Percentiles rank a stretch among this genome's conserved stretches.
Conservation (phyloP, 2,329 filamentous ascomycete species). For the Graphiopsis chlorocephala region DNA sequence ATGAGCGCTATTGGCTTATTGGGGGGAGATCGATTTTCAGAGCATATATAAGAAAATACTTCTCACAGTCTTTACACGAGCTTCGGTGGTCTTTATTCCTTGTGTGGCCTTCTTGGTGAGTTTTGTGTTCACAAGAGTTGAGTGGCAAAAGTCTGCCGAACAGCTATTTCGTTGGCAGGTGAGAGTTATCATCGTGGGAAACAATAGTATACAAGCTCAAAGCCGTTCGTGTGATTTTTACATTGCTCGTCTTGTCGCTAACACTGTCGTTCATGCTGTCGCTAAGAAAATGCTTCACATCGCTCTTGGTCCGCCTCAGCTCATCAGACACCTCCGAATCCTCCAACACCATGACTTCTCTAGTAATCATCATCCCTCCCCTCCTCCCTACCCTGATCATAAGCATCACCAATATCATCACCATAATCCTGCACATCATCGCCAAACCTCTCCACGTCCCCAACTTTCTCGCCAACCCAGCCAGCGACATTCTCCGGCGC, state of each 20-base stretch:
- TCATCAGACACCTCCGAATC: too few species aligned
- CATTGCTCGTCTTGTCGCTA: too few species aligned
- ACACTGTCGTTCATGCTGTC: background rate
- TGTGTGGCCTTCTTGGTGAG: background rate
- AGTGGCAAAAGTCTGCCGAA: background rate
- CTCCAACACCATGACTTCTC: background rate
- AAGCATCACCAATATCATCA: conserved; percentile 41
- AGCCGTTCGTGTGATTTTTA: too few species aligned
- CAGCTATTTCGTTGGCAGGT: background rate
- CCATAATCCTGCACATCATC: conserved; percentile 41
- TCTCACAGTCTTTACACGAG: conserved; percentile 10
- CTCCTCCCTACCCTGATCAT: conserved; percentile 42
- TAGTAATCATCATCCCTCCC: conserved; percentile 23
- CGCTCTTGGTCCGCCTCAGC: background rate
- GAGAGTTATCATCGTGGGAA: too few species aligned
- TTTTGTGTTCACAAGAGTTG: background rate
- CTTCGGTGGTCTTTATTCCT: background rate
- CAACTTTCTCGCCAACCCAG: conserved; percentile 42
- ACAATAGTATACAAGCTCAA: too few species aligned
- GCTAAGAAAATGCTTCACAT: background rate
- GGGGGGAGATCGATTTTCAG: background rate
- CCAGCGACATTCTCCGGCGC: conserved; percentile 36
- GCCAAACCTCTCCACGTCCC: conserved; percentile 43
- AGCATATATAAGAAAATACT: conserved; percentile 6
- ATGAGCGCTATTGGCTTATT: background rate